Evolutionary conservation across 352 stramenopile genomes (phyloP), one percentile per base, ranked within the genome.

Genomic region (Blastocystis sp.): DNA sequence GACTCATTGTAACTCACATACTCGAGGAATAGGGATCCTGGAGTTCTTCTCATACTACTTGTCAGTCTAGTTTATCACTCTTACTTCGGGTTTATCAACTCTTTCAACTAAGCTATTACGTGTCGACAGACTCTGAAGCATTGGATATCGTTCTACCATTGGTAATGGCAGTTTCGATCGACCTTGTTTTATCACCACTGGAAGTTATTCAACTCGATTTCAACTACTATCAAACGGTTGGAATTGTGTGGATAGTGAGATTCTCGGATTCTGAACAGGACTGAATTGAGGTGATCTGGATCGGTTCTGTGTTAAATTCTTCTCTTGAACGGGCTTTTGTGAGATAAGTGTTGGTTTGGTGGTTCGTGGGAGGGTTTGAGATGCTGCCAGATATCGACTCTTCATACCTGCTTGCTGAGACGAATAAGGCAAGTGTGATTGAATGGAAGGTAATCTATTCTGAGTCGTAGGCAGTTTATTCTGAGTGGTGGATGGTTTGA

Each of bases 31-130:
- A 3, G 69, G 69, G 39, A 80, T 80, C 43, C 43, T 14, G 27
- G 69, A 80, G n/a, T 80, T 80, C n/a, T 52, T 29, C 1, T 58
- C 69, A 32, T 80, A 80, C 69, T 80, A 80, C 69, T 32, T n/a
- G 21, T 80, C 69, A 80, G 19, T 3, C 69, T 24, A 11, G 29
- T 16, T 54, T 63, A 24, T 35, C 46, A 46, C 4, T 29, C 39
- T 63, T 46, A 49, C 19, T 42, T 61, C 49, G 39, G 39, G 21
- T 80, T 54, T 54, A 3, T 46, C 43, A 32, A 80, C 5, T 61
- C n/a, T 21, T n/a, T 61, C 69, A 24, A 61, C 43, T 27, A 80
- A 35, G 14, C 32, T 57, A 21, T 58, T 80, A 11, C 69, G 69
- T 7, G 7, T 80, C 14, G 69, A 80, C 43, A 80, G 42, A 54